Base-by-base conservation (phyloP, 176 grass and related monocot species). In the Avena sativa region DNA sequence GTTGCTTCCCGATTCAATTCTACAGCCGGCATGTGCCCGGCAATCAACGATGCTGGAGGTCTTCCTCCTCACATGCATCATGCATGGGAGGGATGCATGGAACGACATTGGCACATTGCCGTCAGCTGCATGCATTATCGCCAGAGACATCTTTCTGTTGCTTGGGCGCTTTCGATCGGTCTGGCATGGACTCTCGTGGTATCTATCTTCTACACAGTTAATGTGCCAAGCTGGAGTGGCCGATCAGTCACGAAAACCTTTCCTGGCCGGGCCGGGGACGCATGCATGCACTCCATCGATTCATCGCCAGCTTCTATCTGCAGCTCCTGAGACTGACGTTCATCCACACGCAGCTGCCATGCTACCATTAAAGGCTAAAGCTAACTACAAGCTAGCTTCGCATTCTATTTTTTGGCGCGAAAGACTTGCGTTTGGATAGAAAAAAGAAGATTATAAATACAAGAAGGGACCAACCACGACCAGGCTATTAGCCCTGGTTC, bases 171-270 rank as follows among this genome's bases (percentile, higher is more conserved):
- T 80, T 68, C 80, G 80, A 6, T 74, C 26, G 75, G 75, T 87
- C 79, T 79, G 76, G 81, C 81, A 89, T 91, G 81, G 68, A 69
- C 68, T 53, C 79, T 76, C 25, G 85, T 76, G 74, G 67, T 16
- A 5, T 13, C 13, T 15, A 12, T 57, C 16, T 57, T 80, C 81
- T 38, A 0, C 46, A 21, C 40, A 68, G 68, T 85, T 88, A 88
- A 91, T 91, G 89, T 70, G 85, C 85, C 89, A 91, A 61, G 68
- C 69, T 91, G 85, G 67, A 81, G 69, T 8, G 52, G 26, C 25
- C 38, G 89, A 87, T 43, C 75, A 60, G 20, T 76, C 81, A 67
- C 85, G 85, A 58, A 87, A 90, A 82, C 81, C 32, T 82, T 64
- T 53, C 78, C 83, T 61, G 76, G 64, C 4, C 66, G 14, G 51